Conservation (phyloP, 2,329 filamentous ascomycete genomes). For the Dactylellina sp. region DNA sequence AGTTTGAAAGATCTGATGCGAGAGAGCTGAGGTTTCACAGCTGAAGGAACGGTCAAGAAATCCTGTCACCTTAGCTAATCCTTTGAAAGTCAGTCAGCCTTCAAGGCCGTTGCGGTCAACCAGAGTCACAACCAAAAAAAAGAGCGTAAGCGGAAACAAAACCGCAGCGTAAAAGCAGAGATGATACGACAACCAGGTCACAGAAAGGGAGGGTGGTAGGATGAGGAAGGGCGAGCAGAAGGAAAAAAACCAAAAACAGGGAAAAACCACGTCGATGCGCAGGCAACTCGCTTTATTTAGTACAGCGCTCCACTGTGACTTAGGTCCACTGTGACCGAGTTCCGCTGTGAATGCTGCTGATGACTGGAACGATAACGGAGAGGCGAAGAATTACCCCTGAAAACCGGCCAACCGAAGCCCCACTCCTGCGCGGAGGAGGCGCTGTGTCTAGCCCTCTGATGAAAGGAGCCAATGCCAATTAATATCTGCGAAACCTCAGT, state of each 20-base stretch:
- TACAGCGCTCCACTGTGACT: slow-evolving; percentile 5
- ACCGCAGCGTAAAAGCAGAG: slow-evolving; percentile 17
- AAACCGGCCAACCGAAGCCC: background rate
- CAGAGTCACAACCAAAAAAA: background rate
- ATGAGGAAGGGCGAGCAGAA: background rate
- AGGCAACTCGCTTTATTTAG: slow-evolving; percentile 53
- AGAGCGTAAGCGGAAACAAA: slow-evolving; percentile 44
- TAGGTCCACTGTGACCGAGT: too few species aligned
- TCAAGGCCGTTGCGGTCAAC: slow-evolving; percentile 29
- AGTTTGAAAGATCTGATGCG: slow-evolving; percentile 3
- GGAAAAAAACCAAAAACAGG: slow-evolving; percentile 10
- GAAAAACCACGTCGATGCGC: slow-evolving; percentile 36
- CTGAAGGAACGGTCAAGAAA: background rate
- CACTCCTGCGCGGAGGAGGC: background rate
- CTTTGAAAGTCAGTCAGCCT: slow-evolving; percentile 22
- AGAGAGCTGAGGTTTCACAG: slow-evolving; percentile 5
- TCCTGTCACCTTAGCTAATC: background rate
- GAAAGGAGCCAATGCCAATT: slow-evolving; percentile 24
- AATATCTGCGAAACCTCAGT: slow-evolving; percentile 26
- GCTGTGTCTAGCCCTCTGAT: background rate
- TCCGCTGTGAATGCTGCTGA: too few species aligned
- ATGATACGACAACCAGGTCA: slow-evolving; percentile 15
- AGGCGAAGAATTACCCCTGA: slow-evolving; percentile 51
- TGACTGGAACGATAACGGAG: background rate
- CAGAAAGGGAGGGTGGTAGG: slow-evolving; percentile 19